Conservation (phyloP, 192 early-diverging fungal species). For the Umbelopsis sp. region DNA sequence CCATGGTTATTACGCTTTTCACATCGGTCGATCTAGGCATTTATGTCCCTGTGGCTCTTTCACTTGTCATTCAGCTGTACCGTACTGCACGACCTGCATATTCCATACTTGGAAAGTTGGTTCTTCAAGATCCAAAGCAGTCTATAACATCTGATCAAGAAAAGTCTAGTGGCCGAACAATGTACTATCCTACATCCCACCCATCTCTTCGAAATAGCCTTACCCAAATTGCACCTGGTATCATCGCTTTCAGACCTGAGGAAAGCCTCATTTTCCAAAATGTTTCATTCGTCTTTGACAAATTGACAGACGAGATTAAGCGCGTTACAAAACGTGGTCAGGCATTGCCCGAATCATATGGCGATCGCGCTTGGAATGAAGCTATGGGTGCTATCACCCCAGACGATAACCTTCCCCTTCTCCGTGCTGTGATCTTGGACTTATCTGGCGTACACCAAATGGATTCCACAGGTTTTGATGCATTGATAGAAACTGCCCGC, state of each 20-base stretch:
- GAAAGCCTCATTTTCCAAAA: conserved; percentile 76
- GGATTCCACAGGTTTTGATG: conserved; percentile 81
- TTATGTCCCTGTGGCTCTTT: conserved; percentile 72
- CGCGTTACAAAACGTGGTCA: conserved; percentile 23
- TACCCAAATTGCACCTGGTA: conserved; percentile 47
- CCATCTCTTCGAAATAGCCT: conserved; percentile 8
- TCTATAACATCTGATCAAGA: neutral
- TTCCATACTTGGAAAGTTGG: conserved; percentile 47
- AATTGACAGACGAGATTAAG: conserved; percentile 46
- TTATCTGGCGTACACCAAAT: conserved; percentile 76
- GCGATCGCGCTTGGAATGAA: conserved; percentile 31
- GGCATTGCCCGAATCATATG: neutral
- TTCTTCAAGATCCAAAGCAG: conserved; percentile 13
- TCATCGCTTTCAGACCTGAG: conserved; percentile 71
- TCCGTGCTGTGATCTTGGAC: conserved; percentile 81
- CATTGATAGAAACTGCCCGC: conserved; percentile 63
- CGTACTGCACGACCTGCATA: conserved; percentile 75
- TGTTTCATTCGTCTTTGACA: conserved; percentile 54
- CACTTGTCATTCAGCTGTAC: conserved; percentile 76
- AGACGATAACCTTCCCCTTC: conserved; percentile 48
- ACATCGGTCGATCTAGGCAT: conserved; percentile 69
- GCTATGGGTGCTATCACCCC: conserved; percentile 44
- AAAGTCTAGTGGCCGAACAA: neutral
- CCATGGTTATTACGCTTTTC: conserved; percentile 64
- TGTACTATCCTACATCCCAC: conserved; percentile 31